phyloP scores from a whole-genome alignment of 2,329 filamentous ascomycete species.

The Albophoma yamanashiensis region DNA sequence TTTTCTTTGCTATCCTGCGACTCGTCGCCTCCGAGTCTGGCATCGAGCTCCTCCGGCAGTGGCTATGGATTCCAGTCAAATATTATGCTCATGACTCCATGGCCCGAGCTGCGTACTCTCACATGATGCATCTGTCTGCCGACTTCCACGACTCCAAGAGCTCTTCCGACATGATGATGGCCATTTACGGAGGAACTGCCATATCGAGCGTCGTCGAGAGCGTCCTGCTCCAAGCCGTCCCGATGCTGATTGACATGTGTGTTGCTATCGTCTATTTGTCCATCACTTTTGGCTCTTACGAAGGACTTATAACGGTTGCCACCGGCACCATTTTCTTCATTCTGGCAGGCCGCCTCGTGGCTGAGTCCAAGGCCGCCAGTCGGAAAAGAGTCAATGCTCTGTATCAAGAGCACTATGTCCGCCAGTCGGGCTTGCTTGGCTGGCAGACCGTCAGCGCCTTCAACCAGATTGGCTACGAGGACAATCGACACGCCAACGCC shows the following conservation, averaged over 20 bases:
- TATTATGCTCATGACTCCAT: constrained; percentile 45
- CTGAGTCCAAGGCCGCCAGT: constrained; percentile 35
- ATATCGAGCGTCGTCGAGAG: constrained; percentile 47
- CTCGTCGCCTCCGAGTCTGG: constrained; percentile 45
- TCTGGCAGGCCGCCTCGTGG: constrained; percentile 40
- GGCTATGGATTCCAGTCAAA: constrained; percentile 48
- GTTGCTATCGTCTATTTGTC: constrained; percentile 51
- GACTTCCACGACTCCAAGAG: constrained; percentile 53
- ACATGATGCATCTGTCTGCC: constrained; percentile 49
- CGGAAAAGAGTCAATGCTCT: constrained; percentile 40
- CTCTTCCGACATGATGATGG: constrained; percentile 46
- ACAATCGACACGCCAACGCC: constrained; percentile 40
- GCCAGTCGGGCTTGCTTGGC: constrained; percentile 44
- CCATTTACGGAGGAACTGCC: constrained; percentile 42
- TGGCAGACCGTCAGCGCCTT: constrained; percentile 51
- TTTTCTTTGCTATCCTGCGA: constrained; percentile 39
- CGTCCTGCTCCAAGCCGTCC: constrained; percentile 45
- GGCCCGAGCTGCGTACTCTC: constrained; percentile 44
- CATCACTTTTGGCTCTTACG: constrained; percentile 47
- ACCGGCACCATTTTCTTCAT: constrained; percentile 46
- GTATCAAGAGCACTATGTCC: constrained; percentile 44
- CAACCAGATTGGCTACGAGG: constrained; percentile 47
- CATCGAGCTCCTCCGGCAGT: constrained; percentile 39
- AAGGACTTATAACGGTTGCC: constrained; percentile 50
- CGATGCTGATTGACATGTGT: constrained; percentile 49